A percentile compares a stretch with the other conserved stretches of the same genome.
Evolutionary conservation across 768 basidiomycete species (phyloP).

Genomic region (Tricholoma flavovirens): DNA sequence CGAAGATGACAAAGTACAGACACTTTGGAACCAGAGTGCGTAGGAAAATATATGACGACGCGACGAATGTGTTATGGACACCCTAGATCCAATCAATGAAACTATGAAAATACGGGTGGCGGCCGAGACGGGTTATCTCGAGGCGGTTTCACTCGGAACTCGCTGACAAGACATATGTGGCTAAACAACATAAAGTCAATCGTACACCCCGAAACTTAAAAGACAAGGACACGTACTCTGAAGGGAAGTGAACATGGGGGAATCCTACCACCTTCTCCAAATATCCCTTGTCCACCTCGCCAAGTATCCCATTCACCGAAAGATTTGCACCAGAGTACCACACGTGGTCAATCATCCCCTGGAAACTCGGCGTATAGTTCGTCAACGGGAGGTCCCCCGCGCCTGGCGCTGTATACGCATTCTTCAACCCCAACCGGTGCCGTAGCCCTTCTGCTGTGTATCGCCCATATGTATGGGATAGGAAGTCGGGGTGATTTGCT

Average conservation of each 20-base stretch:
- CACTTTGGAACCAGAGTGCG: not conserved
- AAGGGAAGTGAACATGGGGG: conserved; percentile 95
- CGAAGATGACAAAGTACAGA: not conserved
- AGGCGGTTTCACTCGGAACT: conserved; percentile 78
- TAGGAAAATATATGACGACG: conserved; percentile 3
- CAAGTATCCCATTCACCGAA: conserved; percentile 76
- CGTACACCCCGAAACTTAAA: not conserved
- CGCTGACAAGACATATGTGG: conserved; percentile 64
- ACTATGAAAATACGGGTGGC: conserved; percentile 20
- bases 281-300: conserved; percentile 81
- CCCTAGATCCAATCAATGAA: conserved; percentile 9
- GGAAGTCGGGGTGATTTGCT: conserved; percentile 83
- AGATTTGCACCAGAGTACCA: conserved; percentile 81
- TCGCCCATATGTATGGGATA: conserved; percentile 84
- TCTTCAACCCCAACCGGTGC: conserved; percentile 79
- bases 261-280: conserved; percentile 91
- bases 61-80: conserved; percentile 2
- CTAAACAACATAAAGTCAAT: conserved; percentile 30
- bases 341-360: conserved; percentile 87
- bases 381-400: conserved; percentile 61
- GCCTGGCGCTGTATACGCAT: conserved; percentile 60
- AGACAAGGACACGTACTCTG: conserved; percentile 64
- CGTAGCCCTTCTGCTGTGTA: conserved; percentile 88
- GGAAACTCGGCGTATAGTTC: conserved; percentile 86
- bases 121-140: conserved; percentile 34